phyloP scores from a whole-genome alignment of 139 green algal genomes.

The Zygnema circumcarinatum region DNA sequence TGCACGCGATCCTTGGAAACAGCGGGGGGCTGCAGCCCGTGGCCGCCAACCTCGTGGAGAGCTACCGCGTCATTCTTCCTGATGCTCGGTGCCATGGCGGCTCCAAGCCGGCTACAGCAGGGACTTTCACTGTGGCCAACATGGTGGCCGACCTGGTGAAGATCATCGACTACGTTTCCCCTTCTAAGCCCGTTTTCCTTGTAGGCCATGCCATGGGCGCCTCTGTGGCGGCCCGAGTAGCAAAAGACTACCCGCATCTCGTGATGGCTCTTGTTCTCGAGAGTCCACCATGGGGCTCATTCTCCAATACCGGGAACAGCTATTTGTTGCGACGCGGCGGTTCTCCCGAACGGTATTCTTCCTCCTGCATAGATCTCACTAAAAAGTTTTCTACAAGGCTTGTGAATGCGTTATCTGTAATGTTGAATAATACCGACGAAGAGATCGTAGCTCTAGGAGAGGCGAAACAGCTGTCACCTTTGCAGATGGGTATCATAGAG shows the following conservation, averaged over 20 bases:
- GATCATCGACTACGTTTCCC: background rate
- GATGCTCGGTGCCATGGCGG: background rate
- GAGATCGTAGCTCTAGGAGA: background rate
- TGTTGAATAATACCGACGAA: background rate
- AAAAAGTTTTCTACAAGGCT: background rate
- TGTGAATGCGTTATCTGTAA: background rate
- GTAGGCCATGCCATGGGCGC: background rate
- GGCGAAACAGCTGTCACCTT: background rate
- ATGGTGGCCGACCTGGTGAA: background rate
- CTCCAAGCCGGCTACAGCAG: background rate
- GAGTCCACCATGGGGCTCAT: background rate
- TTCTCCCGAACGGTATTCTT: no score
- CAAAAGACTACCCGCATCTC: background rate
- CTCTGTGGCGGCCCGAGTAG: background rate
- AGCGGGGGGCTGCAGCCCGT: background rate
- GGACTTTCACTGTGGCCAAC: background rate
- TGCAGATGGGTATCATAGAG: background rate
- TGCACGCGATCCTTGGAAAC: background rate
- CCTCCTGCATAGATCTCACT: background rate
- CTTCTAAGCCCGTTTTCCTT: background rate
- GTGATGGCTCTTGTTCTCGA: background rate
- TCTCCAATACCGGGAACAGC: no score
- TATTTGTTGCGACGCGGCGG: no score
- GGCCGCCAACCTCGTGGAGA: background rate
- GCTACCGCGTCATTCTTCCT: background rate